phyloP scores from a whole-genome alignment of 257 asterid genomes.

The Leptodermis oblonga region DNA sequence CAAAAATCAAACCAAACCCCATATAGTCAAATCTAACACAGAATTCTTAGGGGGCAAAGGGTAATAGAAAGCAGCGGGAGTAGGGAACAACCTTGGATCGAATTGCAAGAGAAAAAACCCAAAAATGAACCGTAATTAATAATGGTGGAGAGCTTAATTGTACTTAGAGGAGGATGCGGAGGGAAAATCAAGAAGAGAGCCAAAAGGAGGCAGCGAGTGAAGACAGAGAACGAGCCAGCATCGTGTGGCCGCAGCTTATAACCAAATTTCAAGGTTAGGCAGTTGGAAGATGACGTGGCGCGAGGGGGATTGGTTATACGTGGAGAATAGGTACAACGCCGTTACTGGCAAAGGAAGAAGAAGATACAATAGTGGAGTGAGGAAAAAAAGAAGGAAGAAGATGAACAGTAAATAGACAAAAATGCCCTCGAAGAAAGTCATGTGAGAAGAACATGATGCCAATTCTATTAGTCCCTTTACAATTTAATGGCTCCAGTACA shows the following conservation, averaged over 20 bases:
- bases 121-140: neutral
- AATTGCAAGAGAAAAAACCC: too few relatives aligned
- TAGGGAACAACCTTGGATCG: neutral
- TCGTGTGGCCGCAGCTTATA: conserved; percentile 11
- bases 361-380: too few relatives aligned
- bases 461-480: too few relatives aligned
- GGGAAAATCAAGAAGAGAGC: conserved; percentile 7
- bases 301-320: conserved; percentile 23
- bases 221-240: neutral
- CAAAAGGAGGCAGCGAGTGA: neutral
- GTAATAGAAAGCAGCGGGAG: too few relatives aligned
- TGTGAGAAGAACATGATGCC: too few relatives aligned
- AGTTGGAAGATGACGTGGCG: conserved; percentile 26
- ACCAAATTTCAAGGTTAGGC: neutral
- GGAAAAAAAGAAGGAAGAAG: too few relatives aligned
- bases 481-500: too few relatives aligned
- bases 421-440: too few relatives aligned
- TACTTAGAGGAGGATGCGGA: conserved; percentile 27
- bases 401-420: too few relatives aligned
- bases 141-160: neutral
- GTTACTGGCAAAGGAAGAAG: too few relatives aligned
- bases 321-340: too few relatives aligned
- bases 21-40: neutral
- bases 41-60: neutral
- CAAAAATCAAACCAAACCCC: neutral